A percentile compares a stretch with the other conserved stretches of the same genome.
Evolutionary conservation across 2,329 filamentous ascomycete species (phyloP).

Genomic region (Bipolaris oryzae): DNA sequence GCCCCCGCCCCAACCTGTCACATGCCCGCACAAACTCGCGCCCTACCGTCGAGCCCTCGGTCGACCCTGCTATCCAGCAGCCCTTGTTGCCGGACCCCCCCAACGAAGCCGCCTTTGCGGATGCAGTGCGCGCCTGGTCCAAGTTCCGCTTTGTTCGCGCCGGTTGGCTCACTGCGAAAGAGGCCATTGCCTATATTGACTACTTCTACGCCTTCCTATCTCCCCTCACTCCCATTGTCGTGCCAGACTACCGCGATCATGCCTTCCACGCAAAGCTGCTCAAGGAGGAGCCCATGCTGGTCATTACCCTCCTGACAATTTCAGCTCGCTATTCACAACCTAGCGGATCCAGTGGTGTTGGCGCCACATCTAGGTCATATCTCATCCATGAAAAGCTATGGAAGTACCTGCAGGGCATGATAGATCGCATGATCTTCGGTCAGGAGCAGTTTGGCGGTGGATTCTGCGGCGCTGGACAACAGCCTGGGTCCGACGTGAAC

Average conservation of each 20-base stretch:
- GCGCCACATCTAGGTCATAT: conserved; percentile 80
- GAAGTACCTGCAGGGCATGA: conserved; percentile 93
- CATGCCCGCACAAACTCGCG: conserved; percentile 35
- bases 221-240: conserved; percentile 89
- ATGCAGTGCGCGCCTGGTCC: conserved; percentile 86
- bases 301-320: conserved; percentile 89
- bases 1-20: conserved; percentile 36
- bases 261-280: conserved; percentile 79
- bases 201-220: conserved; percentile 95
- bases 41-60: conserved; percentile 29
- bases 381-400: conserved; percentile 95
- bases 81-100: conserved; percentile 38
- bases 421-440: conserved; percentile 92
- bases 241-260: conserved; percentile 86
- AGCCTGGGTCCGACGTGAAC: conserved; percentile 70
- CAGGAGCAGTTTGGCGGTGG: conserved; percentile 94
- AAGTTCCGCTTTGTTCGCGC: conserved; percentile 93
- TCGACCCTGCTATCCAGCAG: conserved; percentile 43
- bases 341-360: conserved; percentile 68
- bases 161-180: conserved; percentile 93
- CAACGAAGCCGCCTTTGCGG: conserved; percentile 53
- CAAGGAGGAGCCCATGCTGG: conserved; percentile 89
- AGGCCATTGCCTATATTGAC: conserved; percentile 91
- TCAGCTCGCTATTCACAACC: conserved; percentile 85
- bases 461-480: conserved; percentile 74